Evolutionary conservation across 139 green algal species (phyloP).

Genomic region (Coelastrella sp.): DNA sequence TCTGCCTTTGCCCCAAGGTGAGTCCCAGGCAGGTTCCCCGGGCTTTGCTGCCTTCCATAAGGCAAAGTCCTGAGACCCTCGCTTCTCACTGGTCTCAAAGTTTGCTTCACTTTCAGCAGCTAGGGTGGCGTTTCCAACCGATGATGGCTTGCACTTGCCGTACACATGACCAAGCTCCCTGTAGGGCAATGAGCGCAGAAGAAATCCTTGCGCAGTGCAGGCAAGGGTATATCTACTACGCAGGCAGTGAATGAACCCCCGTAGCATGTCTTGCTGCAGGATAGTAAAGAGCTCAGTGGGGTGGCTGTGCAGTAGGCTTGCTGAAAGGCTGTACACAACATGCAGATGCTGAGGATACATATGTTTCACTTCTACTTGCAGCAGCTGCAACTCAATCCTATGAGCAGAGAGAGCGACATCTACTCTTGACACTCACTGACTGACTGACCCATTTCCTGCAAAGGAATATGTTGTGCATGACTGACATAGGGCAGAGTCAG

Average conservation of each 20-base stretch:
- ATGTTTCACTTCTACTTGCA: too few species aligned
- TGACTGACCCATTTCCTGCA: too few species aligned
- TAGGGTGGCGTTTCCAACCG: slow-evolving; percentile 71
- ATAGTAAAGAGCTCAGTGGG: too few species aligned
- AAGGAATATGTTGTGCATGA: too few species aligned
- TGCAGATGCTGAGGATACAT: too few species aligned
- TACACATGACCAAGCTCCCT: slow-evolving; percentile 80
- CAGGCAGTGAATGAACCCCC: neutral
- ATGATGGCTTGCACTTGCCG: slow-evolving; percentile 90
- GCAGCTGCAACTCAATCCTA: too few species aligned
- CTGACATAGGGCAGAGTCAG: too few species aligned
- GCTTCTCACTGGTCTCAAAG: slow-evolving; percentile 89
- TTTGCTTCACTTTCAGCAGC: slow-evolving; percentile 82
- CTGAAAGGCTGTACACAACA: too few species aligned
- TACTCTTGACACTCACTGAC: too few species aligned
- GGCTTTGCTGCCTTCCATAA: slow-evolving; percentile 97
- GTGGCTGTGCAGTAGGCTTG: too few species aligned
- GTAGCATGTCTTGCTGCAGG: neutral
- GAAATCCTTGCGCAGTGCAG: neutral
- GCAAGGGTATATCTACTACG: too few species aligned
- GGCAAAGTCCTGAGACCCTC: slow-evolving; percentile 91
- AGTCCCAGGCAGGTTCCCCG: slow-evolving; percentile 95
- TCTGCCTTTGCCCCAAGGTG: slow-evolving; percentile 89
- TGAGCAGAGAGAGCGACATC: too few species aligned
- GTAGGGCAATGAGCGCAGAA: neutral